Evolutionary conservation across 1,284 basidiomycete genomes (phyloP).

Genomic region (Violaceomyces palustris): DNA sequence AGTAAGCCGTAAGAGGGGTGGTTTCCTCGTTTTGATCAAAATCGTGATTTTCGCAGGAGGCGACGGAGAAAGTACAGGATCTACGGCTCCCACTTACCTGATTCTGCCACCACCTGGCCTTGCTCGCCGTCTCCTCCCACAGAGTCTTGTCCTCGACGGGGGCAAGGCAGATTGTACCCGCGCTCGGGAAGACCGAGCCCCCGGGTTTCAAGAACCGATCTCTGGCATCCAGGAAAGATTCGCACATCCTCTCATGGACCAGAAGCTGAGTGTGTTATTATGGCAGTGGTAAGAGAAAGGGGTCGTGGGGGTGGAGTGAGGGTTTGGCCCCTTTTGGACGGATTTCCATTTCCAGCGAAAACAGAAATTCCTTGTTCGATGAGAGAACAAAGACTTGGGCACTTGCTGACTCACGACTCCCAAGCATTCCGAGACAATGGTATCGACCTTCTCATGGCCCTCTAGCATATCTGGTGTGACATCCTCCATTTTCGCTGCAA

Average conservation of each 20-base stretch:
- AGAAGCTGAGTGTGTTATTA: constrained; percentile 47
- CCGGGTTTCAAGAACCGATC: constrained; percentile 56
- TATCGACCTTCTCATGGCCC: constrained; percentile 54
- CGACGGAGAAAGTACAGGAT: no score
- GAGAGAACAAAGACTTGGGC: no score
- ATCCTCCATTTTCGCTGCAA: constrained; percentile 40
- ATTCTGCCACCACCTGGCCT: constrained; percentile 50
- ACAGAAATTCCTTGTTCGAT: no score
- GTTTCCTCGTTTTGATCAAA: no score
- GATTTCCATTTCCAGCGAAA: no score
- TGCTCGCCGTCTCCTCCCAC: constrained; percentile 56
- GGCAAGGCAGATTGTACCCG: constrained; percentile 56
- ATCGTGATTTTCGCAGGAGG: no score
- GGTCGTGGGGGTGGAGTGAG: no score
- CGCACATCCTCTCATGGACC: constrained; percentile 58
- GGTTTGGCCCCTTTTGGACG: no score
- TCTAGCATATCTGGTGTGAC: constrained; percentile 27
- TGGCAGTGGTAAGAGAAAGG: no score
- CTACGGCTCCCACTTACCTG: constrained; percentile 4
- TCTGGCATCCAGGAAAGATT: constrained; percentile 56
- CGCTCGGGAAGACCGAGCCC: constrained; percentile 56
- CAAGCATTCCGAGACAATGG: constrained; percentile 58
- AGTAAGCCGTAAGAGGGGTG: no score
- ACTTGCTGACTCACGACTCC: constrained; percentile 50
- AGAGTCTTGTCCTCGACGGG: constrained; percentile 57